Percentiles rank a stretch among this genome's conserved stretches.
phyloP scores from a whole-genome alignment of 2,329 filamentous ascomycete species.

The Alternaria arborescens region DNA sequence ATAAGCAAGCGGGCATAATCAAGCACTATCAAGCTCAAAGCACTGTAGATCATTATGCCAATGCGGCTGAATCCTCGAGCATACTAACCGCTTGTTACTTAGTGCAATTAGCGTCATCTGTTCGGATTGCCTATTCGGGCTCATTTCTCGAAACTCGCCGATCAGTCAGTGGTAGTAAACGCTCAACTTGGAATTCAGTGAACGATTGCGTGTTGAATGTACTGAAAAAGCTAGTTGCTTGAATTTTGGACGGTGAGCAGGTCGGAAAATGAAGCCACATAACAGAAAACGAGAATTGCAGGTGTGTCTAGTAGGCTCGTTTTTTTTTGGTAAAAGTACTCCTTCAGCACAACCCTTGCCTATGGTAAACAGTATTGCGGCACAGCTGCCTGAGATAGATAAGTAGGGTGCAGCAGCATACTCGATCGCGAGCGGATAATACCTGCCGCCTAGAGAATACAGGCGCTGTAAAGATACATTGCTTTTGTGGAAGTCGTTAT shows the following conservation, averaged over 20 bases:
- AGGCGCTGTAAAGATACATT: neutral
- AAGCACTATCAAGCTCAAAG: neutral
- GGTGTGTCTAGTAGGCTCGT: too few relatives aligned
- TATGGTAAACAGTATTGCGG: too few relatives aligned
- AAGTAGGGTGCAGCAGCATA: too few relatives aligned
- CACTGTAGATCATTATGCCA: neutral
- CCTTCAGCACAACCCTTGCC: too few relatives aligned
- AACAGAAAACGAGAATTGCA: too few relatives aligned
- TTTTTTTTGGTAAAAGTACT: too few relatives aligned
- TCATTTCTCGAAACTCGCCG: neutral
- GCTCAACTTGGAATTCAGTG: neutral
- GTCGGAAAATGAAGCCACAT: too few relatives aligned
- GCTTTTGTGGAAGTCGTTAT: neutral
- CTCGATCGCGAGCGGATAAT: neutral
- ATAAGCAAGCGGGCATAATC: neutral
- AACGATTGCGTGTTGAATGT: neutral
- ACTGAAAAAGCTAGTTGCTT: neutral
- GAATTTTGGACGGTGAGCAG: too few relatives aligned
- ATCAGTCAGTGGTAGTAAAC: neutral
- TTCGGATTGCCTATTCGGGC: neutral
- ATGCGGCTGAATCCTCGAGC: neutral
- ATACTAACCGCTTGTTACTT: neutral
- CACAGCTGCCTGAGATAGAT: too few relatives aligned
- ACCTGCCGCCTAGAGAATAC: neutral
- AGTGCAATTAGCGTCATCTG: neutral